Percentiles rank a stretch among this genome's conserved stretches.
These are phyloP conservation scores for Nemania bipapillata DNA, from an alignment of 2,329 filamentous ascomycete genomes.

Conservation along the genomic window DNA sequence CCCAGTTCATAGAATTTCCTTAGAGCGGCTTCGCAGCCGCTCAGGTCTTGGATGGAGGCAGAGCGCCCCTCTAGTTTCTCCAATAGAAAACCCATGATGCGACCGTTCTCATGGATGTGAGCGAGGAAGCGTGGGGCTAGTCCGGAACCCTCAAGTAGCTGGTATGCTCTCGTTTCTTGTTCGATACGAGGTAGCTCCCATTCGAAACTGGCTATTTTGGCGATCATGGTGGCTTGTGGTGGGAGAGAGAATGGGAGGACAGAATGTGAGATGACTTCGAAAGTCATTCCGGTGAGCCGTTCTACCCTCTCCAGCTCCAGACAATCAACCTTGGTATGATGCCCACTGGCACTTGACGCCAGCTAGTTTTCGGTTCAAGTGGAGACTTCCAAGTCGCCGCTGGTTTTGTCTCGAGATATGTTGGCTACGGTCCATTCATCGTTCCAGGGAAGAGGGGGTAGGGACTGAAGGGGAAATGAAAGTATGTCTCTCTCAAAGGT, in stretches of 20 bases:
- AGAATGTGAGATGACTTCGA: conserved; percentile 36
- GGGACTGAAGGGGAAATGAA: conserved; percentile 43
- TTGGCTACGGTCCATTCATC: conserved; percentile 46
- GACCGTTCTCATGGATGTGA: conserved; percentile 52
- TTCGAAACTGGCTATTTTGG: conserved; percentile 52
- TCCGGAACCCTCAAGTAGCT: conserved; percentile 45
- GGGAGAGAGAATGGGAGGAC: conserved; percentile 19
- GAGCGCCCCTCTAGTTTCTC: conserved; percentile 50
- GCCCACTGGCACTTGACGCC: conserved; percentile 46
- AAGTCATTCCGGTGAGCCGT: conserved; percentile 32
- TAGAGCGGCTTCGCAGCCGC: conserved; percentile 47
- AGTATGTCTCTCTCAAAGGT: conserved; percentile 45
- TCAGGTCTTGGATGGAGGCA: conserved; percentile 48
- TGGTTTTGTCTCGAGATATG: conserved; percentile 43
- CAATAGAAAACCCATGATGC: conserved; percentile 53
- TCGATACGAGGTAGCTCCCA: conserved; percentile 52
- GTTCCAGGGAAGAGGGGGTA: conserved; percentile 44
- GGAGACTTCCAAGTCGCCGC: conserved; percentile 46
- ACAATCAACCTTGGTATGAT: conserved; percentile 44
- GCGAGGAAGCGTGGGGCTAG: conserved; percentile 52
- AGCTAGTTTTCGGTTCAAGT: conserved; percentile 41
- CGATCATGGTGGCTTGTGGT: conserved; percentile 42
- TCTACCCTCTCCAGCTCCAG: conserved; percentile 46
- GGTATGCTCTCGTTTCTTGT: conserved; percentile 49
- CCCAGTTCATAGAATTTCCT: conserved; percentile 47